Conservation (phyloP, 1,284 basidiomycete species). For the Leccinum fallax region DNA sequence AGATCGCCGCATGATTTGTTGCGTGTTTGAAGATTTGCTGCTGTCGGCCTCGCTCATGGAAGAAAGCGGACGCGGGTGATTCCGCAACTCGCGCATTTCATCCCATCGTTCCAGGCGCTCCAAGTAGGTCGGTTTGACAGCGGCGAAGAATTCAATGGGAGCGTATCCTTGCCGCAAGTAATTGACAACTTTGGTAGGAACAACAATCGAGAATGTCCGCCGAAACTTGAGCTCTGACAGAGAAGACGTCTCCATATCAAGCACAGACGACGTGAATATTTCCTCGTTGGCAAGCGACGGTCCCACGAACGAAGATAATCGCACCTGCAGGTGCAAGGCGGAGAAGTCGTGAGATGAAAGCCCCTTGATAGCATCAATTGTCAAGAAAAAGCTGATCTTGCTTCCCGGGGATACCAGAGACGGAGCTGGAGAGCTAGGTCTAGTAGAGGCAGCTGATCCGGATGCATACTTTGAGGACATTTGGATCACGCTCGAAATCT, state of each 20-base stretch:
- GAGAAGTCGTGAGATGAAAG: constrained; percentile 87
- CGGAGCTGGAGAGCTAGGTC: constrained; percentile 69
- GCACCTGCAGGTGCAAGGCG: constrained; percentile 81
- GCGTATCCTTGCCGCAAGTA: constrained; percentile 78
- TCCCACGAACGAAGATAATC: constrained; percentile 81
- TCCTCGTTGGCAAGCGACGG: constrained; percentile 73
- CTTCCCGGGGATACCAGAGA: constrained; percentile 67
- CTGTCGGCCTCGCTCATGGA: constrained; percentile 35
- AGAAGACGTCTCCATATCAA: constrained; percentile 75
- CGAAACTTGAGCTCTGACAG: constrained; percentile 81
- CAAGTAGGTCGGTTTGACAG: constrained; percentile 78
- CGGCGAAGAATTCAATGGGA: constrained; percentile 87
- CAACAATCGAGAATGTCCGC: constrained; percentile 77
- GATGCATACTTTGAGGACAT: constrained; percentile 57
- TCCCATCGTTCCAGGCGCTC: constrained; percentile 91
- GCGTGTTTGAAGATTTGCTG: constrained; percentile 44
- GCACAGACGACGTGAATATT: constrained; percentile 71
- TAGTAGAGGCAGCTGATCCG: constrained; percentile 64
- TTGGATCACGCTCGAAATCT: constrained; percentile 70
- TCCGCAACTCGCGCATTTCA: constrained; percentile 76
- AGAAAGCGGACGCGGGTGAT: constrained; percentile 37
- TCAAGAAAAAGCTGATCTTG: constrained; percentile 81
- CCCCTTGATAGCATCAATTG: constrained; percentile 85
- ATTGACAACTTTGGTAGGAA: constrained; percentile 71
- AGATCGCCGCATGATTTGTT: constrained; percentile 83